Evolutionary conservation across 2,329 filamentous ascomycete genomes (phyloP).

Genomic region (Penicillium sp.): DNA sequence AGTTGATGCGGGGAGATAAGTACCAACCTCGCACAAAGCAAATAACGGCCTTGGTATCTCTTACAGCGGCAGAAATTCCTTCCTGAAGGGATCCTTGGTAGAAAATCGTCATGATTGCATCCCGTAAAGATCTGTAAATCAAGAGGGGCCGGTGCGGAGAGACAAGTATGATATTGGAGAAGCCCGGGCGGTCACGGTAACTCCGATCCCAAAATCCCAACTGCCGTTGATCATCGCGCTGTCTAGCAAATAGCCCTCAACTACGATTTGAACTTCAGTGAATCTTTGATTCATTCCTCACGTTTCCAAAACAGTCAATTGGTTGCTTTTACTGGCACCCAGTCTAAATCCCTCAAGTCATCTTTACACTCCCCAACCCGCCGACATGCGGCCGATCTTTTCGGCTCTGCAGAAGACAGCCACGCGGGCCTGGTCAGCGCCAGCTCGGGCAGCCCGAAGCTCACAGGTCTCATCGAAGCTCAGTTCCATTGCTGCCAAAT

Average conservation of each 20-base stretch:
- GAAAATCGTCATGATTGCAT: conserved; percentile 59
- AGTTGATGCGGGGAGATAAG: conserved; percentile 16
- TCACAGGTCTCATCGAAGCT: conserved; percentile 21
- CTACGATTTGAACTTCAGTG: background rate
- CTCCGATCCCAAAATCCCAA: conserved; percentile 15
- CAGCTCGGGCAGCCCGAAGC: conserved; percentile 22
- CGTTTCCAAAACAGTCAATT: background rate
- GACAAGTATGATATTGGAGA: conserved; percentile 19
- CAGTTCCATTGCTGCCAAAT: conserved; percentile 36
- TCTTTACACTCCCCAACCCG: conserved; percentile 1
- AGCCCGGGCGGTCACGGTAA: conserved; percentile 25
- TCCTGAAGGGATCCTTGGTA: conserved; percentile 74
- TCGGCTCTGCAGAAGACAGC: conserved; percentile 27
- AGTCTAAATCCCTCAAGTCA: background rate
- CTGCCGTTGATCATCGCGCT: conserved; percentile 6
- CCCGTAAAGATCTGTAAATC: background rate
- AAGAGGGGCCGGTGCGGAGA: conserved; percentile 16
- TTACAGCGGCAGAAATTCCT: conserved; percentile 72
- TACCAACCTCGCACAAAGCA: conserved; percentile 75
- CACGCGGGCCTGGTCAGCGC: conserved; percentile 21
- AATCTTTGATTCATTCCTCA: background rate
- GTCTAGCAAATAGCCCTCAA: background rate
- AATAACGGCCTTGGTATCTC: conserved; percentile 70
- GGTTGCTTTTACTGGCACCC: background rate
- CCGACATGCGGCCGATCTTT: conserved; percentile 30